Evolutionary conservation across 2,329 filamentous ascomycete genomes (phyloP).

Genomic region (Pezicula rhizophila): DNA sequence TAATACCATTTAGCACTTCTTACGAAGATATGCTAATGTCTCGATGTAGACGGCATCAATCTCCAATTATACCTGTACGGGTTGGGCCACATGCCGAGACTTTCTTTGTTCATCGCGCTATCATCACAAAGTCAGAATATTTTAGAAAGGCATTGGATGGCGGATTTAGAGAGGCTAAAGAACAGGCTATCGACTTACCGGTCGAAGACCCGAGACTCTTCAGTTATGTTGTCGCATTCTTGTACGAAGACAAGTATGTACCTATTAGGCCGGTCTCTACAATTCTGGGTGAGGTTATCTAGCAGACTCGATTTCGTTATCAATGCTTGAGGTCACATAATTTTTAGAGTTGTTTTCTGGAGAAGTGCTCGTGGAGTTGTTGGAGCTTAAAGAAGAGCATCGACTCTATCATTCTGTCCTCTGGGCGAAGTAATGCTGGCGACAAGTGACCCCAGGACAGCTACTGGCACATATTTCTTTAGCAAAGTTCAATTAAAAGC

Average conservation of each 20-base stretch:
- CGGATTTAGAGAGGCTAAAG: constrained; percentile 38
- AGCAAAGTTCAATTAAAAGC: too few species aligned
- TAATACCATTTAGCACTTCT: too few species aligned
- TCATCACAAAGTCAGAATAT: constrained; percentile 41
- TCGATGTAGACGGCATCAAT: constrained; percentile 36
- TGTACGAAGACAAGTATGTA: constrained; percentile 41
- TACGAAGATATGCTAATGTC: constrained; percentile 8
- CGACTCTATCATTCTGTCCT: too few species aligned
- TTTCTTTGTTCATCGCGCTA: constrained; percentile 41
- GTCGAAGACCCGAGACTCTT: constrained; percentile 47
- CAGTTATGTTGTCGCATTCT: constrained; percentile 44
- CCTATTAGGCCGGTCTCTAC: constrained; percentile 39
- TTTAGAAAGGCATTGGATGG: constrained; percentile 44
- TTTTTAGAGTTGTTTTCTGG: too few species aligned
- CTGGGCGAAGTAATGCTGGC: too few species aligned
- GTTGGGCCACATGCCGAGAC: constrained; percentile 40
- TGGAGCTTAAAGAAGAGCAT: too few species aligned
- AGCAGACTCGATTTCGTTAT: too few species aligned
- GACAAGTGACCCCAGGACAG: too few species aligned
- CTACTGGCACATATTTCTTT: too few species aligned
- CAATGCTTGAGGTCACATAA: too few species aligned
- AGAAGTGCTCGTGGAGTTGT: too few species aligned
- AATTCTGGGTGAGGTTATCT: constrained; percentile 29
- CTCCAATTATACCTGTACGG: constrained; percentile 37
- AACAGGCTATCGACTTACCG: constrained; percentile 41